Evolutionary conservation across 768 basidiomycete species (phyloP).

Genomic region (Serpula lacrymans): DNA sequence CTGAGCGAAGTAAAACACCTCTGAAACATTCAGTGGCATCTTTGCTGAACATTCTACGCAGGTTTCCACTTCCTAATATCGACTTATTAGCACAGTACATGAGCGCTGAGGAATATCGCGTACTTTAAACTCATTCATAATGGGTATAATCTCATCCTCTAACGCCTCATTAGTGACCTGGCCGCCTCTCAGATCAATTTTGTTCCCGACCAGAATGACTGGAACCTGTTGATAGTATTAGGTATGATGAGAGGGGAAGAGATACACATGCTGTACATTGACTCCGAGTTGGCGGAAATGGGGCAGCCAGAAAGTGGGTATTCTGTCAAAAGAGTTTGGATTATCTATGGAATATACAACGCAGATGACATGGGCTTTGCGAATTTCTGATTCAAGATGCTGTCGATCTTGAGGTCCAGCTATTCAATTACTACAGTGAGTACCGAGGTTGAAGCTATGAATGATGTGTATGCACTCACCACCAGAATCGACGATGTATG

Average conservation of each 20-base stretch:
- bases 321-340: constrained; percentile 93
- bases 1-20: constrained; percentile 98
- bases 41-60: constrained; percentile 97
- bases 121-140: constrained; percentile 99
- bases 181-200: constrained; percentile 93
- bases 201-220: constrained; percentile 96
- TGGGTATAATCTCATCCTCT: constrained; percentile 92
- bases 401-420: constrained; percentile 82
- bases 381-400: constrained; percentile 92
- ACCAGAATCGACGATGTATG: constrained; percentile 96
- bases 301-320: constrained; percentile 98
- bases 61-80: constrained; percentile 89
- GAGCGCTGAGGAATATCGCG: constrained; percentile 16
- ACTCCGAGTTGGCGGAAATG: constrained; percentile 93
- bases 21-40: constrained; percentile 86
- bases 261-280: constrained; percentile 55
- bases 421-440: constrained; percentile 58
- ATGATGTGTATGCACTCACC: constrained; percentile 47
- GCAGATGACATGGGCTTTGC: constrained; percentile 97
- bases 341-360: constrained; percentile 98
- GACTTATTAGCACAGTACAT: neutral
- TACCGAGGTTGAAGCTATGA: constrained; percentile 4
- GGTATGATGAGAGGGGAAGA: constrained; percentile 7
- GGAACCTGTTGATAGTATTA: constrained; percentile 68
- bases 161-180: constrained; percentile 92